Evolutionary conservation across 164 flowering plant species (phyloP).

Genomic region (Aristolochia contorta): DNA sequence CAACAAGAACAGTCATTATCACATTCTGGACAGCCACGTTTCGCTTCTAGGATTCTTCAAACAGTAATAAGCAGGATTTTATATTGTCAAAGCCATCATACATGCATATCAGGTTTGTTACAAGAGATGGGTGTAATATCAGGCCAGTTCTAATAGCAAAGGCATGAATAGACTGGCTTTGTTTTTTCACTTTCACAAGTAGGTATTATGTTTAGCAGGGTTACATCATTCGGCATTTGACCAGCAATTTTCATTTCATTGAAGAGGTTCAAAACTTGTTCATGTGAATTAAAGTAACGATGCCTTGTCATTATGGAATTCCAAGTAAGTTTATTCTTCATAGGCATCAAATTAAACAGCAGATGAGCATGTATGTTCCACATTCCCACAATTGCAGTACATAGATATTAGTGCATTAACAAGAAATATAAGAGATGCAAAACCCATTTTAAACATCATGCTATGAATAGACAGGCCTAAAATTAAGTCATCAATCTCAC

Average conservation of each 20-base stretch:
- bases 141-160: conserved; percentile 28
- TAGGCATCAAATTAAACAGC: conserved; percentile 35
- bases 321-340: conserved; percentile 43
- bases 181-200: conserved; percentile 24
- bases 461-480: conserved; percentile 42
- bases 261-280: conserved; percentile 26
- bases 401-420: conserved; percentile 49
- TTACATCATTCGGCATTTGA: conserved; percentile 41
- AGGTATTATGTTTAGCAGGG: conserved; percentile 40
- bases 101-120: conserved; percentile 48
- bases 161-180: conserved; percentile 44
- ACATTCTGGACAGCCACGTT: conserved; percentile 50
- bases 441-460: conserved; percentile 31
- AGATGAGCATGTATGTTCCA: conserved; percentile 25
- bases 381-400: conserved; percentile 41
- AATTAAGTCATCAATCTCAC: conserved; percentile 12
- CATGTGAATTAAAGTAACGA: conserved; percentile 18
- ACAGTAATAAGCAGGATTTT: conserved; percentile 21
- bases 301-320: conserved; percentile 51
- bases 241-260: conserved; percentile 26
- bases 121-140: conserved; percentile 24
- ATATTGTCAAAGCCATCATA: conserved; percentile 34
- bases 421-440: conserved; percentile 23
- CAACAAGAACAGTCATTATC: conserved; percentile 30
- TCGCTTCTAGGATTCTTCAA: conserved; percentile 28